phyloP scores from a whole-genome alignment of 305 asterid species.

The Fraxinus greggii region DNA sequence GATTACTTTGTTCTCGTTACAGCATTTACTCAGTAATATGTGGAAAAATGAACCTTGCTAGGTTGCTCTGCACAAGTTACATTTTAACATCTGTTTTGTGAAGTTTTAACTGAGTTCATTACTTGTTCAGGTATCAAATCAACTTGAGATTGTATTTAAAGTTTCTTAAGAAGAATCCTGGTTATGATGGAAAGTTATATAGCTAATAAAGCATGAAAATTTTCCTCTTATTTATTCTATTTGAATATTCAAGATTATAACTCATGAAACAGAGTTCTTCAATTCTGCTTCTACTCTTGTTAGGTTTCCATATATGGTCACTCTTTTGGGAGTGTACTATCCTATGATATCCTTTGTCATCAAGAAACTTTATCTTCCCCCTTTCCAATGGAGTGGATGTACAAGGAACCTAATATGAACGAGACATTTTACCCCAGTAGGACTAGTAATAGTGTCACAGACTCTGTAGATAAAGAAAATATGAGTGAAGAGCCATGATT shows the following conservation, averaged over 20 bases:
- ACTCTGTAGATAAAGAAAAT: too few species aligned
- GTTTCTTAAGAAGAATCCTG: slow-evolving; percentile 92
- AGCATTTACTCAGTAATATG: too few species aligned
- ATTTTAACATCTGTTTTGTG: background rate
- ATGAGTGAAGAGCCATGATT: too few species aligned
- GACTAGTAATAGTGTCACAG: too few species aligned
- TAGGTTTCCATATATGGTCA: slow-evolving; percentile 92
- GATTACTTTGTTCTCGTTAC: background rate
- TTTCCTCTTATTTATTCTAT: slow-evolving; percentile 6
- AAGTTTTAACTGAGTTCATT: slow-evolving; percentile 12
- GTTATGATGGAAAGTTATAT: slow-evolving; percentile 86
- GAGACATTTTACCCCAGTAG: too few species aligned
- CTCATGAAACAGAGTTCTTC: background rate
- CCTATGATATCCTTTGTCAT: slow-evolving; percentile 94
- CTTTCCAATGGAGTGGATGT: too few species aligned
- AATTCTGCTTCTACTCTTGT: slow-evolving; percentile 18
- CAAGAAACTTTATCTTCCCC: slow-evolving; percentile 47
- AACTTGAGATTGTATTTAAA: slow-evolving; percentile 75
- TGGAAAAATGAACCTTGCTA: too few species aligned
- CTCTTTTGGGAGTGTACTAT: slow-evolving; percentile 93
- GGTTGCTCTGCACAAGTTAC: too few species aligned
- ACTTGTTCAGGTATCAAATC: slow-evolving; percentile 72
- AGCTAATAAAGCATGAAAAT: slow-evolving; percentile 22
- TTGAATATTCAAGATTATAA: background rate
- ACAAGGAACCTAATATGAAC: too few species aligned